These are phyloP conservation scores for Rhodomyrtus tomentosa DNA, from an alignment of 345 rosid species.

Conservation along the genomic window DNA sequence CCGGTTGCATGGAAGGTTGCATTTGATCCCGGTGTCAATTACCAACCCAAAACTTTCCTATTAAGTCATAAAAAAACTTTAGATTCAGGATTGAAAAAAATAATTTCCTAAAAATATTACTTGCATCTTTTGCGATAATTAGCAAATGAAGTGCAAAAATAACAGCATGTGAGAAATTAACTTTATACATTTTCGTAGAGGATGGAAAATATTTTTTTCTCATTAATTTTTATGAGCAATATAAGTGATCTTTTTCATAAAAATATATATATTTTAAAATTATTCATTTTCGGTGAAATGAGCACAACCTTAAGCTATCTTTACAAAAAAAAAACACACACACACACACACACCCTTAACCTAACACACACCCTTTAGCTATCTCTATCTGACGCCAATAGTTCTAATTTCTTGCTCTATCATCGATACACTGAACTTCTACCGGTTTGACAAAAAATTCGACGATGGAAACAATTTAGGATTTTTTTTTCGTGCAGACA, in stretches of 20 bases:
- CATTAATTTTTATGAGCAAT: not conserved
- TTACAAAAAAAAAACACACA: too few species aligned
- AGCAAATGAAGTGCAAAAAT: too few species aligned
- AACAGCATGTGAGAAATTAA: too few species aligned
- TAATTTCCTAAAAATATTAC: too few species aligned
- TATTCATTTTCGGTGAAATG: not conserved
- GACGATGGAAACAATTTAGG: not conserved
- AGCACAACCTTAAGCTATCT: accelerated
- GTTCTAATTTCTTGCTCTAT: not conserved
- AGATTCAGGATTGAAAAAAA: too few species aligned
- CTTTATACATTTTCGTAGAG: too few species aligned
- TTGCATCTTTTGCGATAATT: too few species aligned
- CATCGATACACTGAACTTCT: accelerated
- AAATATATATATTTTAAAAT: not conserved
- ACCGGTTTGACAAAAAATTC: not conserved
- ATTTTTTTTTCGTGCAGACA: not conserved
- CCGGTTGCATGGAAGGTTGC: not conserved
- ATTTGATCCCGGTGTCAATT: not conserved
- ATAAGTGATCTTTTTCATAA: not conserved
- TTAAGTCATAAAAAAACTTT: too few species aligned
- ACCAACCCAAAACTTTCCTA: not conserved
- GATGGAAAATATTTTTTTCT: accelerated
- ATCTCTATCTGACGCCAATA: not conserved
- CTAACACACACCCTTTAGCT: accelerated
- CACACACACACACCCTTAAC: too few species aligned